phyloP scores from a whole-genome alignment of 805 yeast genomes.

The Ogataea naganishii region DNA sequence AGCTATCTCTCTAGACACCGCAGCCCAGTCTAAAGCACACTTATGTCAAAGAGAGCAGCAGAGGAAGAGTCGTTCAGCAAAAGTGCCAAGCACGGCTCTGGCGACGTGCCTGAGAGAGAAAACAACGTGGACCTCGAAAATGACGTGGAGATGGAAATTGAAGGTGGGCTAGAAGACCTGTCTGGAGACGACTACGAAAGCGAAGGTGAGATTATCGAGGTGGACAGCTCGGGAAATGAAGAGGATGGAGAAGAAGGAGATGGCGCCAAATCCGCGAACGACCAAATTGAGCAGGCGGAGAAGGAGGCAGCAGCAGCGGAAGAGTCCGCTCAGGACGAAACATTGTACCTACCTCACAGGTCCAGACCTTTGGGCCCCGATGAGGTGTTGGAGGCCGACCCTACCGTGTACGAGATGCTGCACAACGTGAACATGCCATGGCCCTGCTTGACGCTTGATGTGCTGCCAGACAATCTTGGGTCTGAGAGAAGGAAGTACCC shows the following conservation, averaged over 20 bases:
- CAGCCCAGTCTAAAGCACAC: neutral
- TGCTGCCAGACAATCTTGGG: slow-evolving; percentile 82
- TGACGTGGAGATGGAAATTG: slow-evolving; percentile 55
- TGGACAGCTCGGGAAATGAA: slow-evolving; percentile 52
- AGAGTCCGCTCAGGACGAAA: no score
- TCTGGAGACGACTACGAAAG: slow-evolving; percentile 90
- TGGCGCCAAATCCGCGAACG: slow-evolving; percentile 12
- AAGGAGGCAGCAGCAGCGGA: slow-evolving; percentile 23
- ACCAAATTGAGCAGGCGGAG: slow-evolving; percentile 24
- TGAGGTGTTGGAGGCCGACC: slow-evolving; percentile 95
- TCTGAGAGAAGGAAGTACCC: slow-evolving; percentile 86
- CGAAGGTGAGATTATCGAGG: slow-evolving; percentile 81
- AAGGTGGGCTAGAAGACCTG: slow-evolving; percentile 71
- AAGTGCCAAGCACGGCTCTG: slow-evolving; percentile 12
- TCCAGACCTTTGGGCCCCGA: slow-evolving; percentile 89
- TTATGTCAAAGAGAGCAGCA: slow-evolving; percentile 28
- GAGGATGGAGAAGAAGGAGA: slow-evolving; percentile 32
- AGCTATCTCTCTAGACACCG: no score
- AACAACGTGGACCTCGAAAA: slow-evolving; percentile 24
- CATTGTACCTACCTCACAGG: slow-evolving; percentile 79
- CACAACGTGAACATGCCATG: slow-evolving; percentile 91
- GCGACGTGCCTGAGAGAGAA: slow-evolving; percentile 12
- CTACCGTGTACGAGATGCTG: slow-evolving; percentile 91
- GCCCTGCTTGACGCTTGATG: slow-evolving; percentile 92
- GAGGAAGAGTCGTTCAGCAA: slow-evolving; percentile 12